A percentile compares a stretch with the other conserved stretches of the same genome.
phyloP scores from a whole-genome alignment of 805 yeast species.

The Pichia membranifaciens region DNA sequence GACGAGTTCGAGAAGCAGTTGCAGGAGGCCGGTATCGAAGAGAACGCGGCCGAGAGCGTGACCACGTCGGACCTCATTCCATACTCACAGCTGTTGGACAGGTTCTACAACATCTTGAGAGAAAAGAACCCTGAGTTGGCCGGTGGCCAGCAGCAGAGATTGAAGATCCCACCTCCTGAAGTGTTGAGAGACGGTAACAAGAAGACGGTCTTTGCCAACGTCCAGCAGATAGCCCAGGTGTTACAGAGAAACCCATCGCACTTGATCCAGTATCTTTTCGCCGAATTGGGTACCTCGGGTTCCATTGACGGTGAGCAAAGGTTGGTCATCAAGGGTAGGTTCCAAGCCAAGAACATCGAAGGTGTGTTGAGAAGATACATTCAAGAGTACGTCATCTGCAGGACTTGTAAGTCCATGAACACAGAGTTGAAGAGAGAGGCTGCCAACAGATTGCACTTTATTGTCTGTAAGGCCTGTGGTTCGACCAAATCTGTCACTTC shows the following conservation, averaged over 20 bases:
- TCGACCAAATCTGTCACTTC: conserved; percentile 94
- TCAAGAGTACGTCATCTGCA: conserved; percentile 95
- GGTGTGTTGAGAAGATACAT: conserved; percentile 94
- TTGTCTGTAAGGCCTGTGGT: conserved; percentile 98
- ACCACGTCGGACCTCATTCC: conserved; percentile 53
- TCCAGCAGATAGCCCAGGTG: conserved; percentile 88
- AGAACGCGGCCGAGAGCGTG: conserved; percentile 27
- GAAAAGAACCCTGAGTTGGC: conserved; percentile 97
- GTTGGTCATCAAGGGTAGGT: conserved; percentile 95
- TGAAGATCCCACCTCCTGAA: conserved; percentile 95
- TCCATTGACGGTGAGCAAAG: conserved; percentile 98
- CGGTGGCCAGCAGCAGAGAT: conserved; percentile 90
- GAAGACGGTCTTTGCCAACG: conserved; percentile 93
- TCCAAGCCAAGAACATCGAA: conserved; percentile 96
- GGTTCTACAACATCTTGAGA: conserved; percentile 82
- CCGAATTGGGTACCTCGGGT: conserved; percentile 99
- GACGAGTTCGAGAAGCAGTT: conserved; percentile 85
- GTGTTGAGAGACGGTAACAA: conserved; percentile 96
- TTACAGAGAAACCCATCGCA: conserved; percentile 97
- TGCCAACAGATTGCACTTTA: conserved; percentile 91
- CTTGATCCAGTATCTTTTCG: conserved; percentile 91
- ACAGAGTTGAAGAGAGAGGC: conserved; percentile 94
- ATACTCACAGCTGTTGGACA: conserved; percentile 68
- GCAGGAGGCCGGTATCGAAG: conserved; percentile 83
- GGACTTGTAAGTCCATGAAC: conserved; percentile 97